phyloP scores from a whole-genome alignment of 306 rosid genomes.

The Luffa aegyptiaca region DNA sequence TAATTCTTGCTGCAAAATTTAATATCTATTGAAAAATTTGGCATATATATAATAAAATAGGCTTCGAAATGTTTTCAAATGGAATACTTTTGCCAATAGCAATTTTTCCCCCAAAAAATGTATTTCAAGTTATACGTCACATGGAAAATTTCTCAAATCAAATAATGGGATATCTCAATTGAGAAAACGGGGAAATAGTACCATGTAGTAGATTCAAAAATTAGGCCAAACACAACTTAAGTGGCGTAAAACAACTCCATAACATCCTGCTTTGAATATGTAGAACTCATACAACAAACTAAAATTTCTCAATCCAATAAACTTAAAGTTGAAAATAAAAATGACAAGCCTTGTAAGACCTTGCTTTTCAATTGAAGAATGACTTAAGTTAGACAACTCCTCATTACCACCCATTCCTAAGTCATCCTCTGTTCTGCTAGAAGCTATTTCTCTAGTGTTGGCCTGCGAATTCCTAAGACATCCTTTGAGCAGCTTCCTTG shows the following conservation, averaged over 20 bases:
- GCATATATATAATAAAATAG: no score
- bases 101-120: no score
- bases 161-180: background rate
- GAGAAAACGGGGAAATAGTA: background rate
- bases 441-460: background rate
- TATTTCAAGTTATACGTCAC: no score
- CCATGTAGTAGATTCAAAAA: background rate
- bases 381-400: background rate
- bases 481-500: slow-evolving; percentile 75
- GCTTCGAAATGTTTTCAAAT: no score
- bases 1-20: no score
- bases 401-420: background rate
- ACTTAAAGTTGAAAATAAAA: background rate
- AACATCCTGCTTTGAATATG: background rate
- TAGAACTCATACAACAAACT: background rate
- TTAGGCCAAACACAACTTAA: background rate
- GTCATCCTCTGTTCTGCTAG: background rate
- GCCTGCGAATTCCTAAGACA: slow-evolving; percentile 21
- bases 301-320: background rate
- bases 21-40: no score
- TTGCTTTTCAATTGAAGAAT: background rate
- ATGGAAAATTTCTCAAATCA: background rate
- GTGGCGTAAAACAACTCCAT: background rate
- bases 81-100: background rate
- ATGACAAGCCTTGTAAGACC: background rate